Evolutionary conservation across 257 asterid species (phyloP).

Genomic region (Rhazya stricta): DNA sequence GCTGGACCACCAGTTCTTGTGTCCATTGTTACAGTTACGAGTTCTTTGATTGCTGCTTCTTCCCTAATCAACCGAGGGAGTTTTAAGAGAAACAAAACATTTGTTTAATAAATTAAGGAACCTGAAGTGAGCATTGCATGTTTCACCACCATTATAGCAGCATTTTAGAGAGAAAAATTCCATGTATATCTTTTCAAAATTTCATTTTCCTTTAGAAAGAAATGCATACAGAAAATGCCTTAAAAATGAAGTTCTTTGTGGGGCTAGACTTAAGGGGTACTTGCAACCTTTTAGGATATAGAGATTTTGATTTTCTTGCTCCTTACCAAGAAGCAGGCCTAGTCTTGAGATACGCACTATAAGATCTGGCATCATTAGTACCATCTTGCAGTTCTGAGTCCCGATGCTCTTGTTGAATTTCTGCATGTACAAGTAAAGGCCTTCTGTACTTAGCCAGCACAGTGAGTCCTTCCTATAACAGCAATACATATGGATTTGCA

Average conservation of each 20-base stretch:
- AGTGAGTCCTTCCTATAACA: conserved; percentile 64
- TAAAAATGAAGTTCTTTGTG: not conserved
- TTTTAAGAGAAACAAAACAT: not conserved
- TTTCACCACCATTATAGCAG: not conserved
- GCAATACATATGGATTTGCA: conserved; percentile 13
- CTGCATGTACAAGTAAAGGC: conserved; percentile 93
- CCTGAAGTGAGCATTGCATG: not conserved
- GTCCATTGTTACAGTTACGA: conserved; percentile 48
- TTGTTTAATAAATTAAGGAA: not conserved
- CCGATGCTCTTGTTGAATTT: conserved; percentile 48
- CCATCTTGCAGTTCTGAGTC: conserved; percentile 30
- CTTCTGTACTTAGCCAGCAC: conserved; percentile 72
- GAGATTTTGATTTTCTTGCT: not conserved
- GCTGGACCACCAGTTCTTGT: conserved; percentile 70
- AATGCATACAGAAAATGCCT: not conserved
- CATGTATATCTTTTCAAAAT: not conserved
- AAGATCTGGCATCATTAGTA: conserved; percentile 51
- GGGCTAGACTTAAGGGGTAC: not conserved
- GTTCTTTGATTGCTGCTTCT: conserved; percentile 83
- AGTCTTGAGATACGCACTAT: conserved; percentile 75
- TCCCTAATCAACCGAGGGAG: conserved; percentile 45
- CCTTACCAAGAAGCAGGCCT: conserved; percentile 81
- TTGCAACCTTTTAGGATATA: not conserved
- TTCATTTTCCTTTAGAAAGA: not conserved
- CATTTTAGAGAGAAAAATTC: not conserved